These are phyloP conservation scores for Xerocomus amazonicus DNA, from an alignment of 1,284 basidiomycete species.

Conservation along the genomic window DNA sequence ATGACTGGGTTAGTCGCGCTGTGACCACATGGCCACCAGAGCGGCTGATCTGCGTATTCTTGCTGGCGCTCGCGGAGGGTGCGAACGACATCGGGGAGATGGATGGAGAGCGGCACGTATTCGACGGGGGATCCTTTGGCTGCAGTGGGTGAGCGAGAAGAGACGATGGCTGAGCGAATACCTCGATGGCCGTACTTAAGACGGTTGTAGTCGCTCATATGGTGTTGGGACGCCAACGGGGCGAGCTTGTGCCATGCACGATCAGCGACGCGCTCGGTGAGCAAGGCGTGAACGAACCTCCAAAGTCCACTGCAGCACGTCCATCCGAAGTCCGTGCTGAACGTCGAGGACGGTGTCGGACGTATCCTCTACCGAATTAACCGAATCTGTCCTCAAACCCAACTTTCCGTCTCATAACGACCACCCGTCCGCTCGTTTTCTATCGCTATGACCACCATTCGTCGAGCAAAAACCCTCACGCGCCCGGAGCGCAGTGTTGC, in stretches of 20 bases:
- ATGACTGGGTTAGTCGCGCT: slow-evolving; percentile 14
- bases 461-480: slow-evolving; percentile 91
- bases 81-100: slow-evolving; percentile 61
- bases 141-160: not conserved
- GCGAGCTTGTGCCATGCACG: slow-evolving; percentile 42
- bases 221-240: slow-evolving; percentile 74
- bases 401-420: not conserved
- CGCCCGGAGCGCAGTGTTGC: slow-evolving; percentile 93
- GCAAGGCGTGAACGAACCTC: too few relatives aligned
- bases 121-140: slow-evolving; percentile 49
- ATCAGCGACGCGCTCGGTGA: not conserved
- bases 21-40: slow-evolving; percentile 54
- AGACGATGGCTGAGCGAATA: slow-evolving; percentile 19
- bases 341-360: slow-evolving; percentile 13
- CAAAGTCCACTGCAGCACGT: too few relatives aligned
- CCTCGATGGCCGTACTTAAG: slow-evolving; percentile 73
- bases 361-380: slow-evolving; percentile 10
- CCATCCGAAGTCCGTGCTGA: not conserved
- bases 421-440: slow-evolving; percentile 3
- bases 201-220: slow-evolving; percentile 72
- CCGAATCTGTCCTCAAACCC: not conserved
- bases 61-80: slow-evolving; percentile 61
- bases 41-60: slow-evolving; percentile 37
- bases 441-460: slow-evolving; percentile 46
- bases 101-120: slow-evolving; percentile 72